Conservation (phyloP, 495 filamentous ascomycete species). For the Daldinia concentrica region DNA sequence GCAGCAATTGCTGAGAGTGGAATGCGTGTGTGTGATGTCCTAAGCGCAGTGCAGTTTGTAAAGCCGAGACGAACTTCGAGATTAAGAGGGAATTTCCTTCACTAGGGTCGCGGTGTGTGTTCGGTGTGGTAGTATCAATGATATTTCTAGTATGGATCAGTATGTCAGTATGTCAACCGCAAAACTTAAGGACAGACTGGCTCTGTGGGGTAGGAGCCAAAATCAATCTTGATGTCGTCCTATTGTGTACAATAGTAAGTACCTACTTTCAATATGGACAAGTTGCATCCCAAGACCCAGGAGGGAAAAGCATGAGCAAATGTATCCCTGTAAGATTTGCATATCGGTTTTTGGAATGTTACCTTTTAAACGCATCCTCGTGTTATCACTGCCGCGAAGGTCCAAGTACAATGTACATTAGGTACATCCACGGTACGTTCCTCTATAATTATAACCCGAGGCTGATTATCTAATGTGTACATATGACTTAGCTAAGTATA, state of each 20-base stretch:
- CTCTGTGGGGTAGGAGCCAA: constrained; percentile 21
- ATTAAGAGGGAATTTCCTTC: background rate
- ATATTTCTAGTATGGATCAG: background rate
- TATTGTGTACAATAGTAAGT: constrained; percentile 12
- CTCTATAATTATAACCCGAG: background rate
- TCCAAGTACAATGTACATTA: background rate
- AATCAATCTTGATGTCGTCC: constrained; percentile 26
- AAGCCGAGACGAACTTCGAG: background rate
- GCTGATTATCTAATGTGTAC: background rate
- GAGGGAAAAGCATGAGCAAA: constrained; percentile 5
- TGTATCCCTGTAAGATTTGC: constrained; percentile 1
- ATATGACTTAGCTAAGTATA: background rate
- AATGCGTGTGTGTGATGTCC: background rate
- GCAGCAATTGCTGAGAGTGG: constrained; percentile 13
- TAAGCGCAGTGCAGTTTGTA: background rate
- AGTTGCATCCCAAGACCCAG: constrained; percentile 21
- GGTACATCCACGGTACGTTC: background rate
- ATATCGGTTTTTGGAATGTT: background rate
- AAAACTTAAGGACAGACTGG: constrained; percentile 28
- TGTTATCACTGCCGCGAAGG: background rate
- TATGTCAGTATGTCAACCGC: constrained; percentile 4
- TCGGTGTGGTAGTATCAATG: background rate
- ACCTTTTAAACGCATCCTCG: background rate
- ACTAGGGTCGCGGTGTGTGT: background rate
- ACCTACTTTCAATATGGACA: constrained; percentile 24